Evolutionary conservation across 2,329 filamentous ascomycete species (phyloP).

Genomic region (Sclerotinia glacialis): DNA sequence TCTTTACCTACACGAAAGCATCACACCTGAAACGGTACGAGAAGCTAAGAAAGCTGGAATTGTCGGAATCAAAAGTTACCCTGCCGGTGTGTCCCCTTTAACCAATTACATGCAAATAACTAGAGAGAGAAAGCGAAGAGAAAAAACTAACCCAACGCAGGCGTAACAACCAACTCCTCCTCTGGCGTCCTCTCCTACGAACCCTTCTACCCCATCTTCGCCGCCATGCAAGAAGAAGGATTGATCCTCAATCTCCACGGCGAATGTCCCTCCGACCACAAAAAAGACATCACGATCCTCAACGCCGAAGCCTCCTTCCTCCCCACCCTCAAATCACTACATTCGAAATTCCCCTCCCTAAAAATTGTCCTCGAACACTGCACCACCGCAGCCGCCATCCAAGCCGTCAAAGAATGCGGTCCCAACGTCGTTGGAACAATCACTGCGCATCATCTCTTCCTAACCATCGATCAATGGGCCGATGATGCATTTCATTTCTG

Average conservation of each 20-base stretch:
- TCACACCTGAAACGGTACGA: slow-evolving; percentile 29
- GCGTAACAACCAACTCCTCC: slow-evolving; percentile 63
- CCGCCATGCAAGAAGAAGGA: slow-evolving; percentile 78
- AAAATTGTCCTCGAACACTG: slow-evolving; percentile 77
- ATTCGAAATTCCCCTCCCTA: slow-evolving; percentile 68
- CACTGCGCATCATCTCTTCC: slow-evolving; percentile 23
- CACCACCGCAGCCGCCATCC: slow-evolving; percentile 76
- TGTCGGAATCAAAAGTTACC: slow-evolving; percentile 28
- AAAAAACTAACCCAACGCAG: slow-evolving; percentile 43
- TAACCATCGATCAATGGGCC: slow-evolving; percentile 21
- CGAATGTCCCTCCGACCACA: slow-evolving; percentile 56
- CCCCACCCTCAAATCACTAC: slow-evolving; percentile 70
- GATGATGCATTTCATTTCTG: slow-evolving; percentile 43
- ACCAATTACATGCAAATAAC: background rate
- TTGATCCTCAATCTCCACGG: slow-evolving; percentile 88
- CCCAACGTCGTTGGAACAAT: slow-evolving; percentile 57
- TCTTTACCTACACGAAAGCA: slow-evolving; percentile 46
- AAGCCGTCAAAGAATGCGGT: slow-evolving; percentile 72
- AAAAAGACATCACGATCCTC: slow-evolving; percentile 30
- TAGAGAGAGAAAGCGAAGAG: background rate
- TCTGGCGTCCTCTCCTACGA: slow-evolving; percentile 69
- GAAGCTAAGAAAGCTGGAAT: slow-evolving; percentile 30
- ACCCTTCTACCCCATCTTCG: slow-evolving; percentile 72
- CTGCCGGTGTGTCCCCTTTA: slow-evolving; percentile 18
- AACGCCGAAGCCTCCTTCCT: slow-evolving; percentile 69